phyloP scores from a whole-genome alignment of 768 basidiomycete genomes.

The Hemileccinum impolitum region DNA sequence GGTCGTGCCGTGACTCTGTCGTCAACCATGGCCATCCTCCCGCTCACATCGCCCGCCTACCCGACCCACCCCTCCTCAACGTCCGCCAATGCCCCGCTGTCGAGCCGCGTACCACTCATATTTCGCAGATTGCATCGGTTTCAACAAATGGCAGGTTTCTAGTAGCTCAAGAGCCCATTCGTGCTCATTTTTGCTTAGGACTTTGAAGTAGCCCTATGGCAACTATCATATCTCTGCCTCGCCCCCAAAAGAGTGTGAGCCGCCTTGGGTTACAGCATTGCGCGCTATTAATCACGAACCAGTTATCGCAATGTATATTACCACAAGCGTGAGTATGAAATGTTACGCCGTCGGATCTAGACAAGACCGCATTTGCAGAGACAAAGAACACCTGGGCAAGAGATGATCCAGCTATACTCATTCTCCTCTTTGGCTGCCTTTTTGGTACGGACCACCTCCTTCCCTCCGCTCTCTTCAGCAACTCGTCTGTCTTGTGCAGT shows the following conservation, averaged over 20 bases:
- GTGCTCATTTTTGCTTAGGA: slow-evolving; percentile 51
- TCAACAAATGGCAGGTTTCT: slow-evolving; percentile 72
- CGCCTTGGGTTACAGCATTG: background rate
- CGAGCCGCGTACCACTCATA: slow-evolving; percentile 71
- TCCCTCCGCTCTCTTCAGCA: background rate
- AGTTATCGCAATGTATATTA: slow-evolving; percentile 97
- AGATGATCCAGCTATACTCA: slow-evolving; percentile 93
- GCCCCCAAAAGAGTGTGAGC: slow-evolving; percentile 88
- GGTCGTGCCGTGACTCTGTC: slow-evolving; percentile 11
- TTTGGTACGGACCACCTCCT: slow-evolving; percentile 42
- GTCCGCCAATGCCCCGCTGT: slow-evolving; percentile 18
- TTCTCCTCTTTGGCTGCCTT: slow-evolving; percentile 79
- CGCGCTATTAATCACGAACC: slow-evolving; percentile 13
- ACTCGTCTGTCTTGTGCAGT: slow-evolving; percentile 47
- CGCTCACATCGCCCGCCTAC: slow-evolving; percentile 28
- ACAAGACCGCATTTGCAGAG: slow-evolving; percentile 46
- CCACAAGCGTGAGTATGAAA: slow-evolving; percentile 74
- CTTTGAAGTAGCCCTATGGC: slow-evolving; percentile 96
- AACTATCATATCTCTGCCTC: slow-evolving; percentile 89
- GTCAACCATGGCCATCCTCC: slow-evolving; percentile 33
- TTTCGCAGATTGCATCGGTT: slow-evolving; percentile 78
- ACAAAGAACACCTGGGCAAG: slow-evolving; percentile 98
- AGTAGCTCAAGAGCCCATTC: background rate
- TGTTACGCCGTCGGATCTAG: background rate
- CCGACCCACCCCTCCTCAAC: slow-evolving; percentile 17